Conservation (phyloP, 1,284 basidiomycete genomes). For the Anthracocystis panici-leucophaei region DNA sequence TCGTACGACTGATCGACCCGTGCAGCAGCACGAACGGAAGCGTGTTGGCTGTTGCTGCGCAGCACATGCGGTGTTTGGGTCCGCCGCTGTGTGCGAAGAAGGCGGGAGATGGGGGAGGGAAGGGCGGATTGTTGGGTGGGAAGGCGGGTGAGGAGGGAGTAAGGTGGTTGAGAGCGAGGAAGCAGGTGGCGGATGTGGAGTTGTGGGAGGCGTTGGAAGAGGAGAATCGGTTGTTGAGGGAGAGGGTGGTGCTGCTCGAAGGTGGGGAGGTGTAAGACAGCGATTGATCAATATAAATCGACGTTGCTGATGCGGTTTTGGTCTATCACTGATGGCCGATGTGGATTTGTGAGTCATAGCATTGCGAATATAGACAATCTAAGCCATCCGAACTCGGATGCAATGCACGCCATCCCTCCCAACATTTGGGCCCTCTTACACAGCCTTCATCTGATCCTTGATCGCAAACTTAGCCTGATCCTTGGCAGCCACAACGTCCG, state of each 20-base stretch:
- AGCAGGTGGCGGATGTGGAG: background rate
- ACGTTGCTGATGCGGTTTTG: background rate
- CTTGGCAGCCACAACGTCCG: conserved; percentile 29
- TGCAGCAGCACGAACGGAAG: background rate
- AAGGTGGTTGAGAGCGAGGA: background rate
- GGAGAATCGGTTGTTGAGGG: background rate
- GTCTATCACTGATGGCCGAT: background rate
- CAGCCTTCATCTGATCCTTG: conserved; percentile 50
- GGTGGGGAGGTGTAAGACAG: background rate
- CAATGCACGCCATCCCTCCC: background rate
- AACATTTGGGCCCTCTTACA: conserved; percentile 13
- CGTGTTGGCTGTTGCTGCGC: background rate
- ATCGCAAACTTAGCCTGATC: conserved; percentile 28
- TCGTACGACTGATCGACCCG: background rate
- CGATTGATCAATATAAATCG: background rate
- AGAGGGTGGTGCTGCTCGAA: background rate
- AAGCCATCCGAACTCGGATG: background rate
- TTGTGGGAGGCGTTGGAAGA: background rate
- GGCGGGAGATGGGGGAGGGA: background rate
- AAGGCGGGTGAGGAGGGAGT: background rate
- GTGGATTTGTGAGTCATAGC: too few relatives aligned
- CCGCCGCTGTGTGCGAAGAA: background rate
- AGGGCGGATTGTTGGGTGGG: background rate
- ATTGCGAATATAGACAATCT: background rate
- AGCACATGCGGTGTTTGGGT: background rate